Conservation (phyloP, 2,329 filamentous ascomycete species). For the Ophiostoma himal-ulmi region DNA sequence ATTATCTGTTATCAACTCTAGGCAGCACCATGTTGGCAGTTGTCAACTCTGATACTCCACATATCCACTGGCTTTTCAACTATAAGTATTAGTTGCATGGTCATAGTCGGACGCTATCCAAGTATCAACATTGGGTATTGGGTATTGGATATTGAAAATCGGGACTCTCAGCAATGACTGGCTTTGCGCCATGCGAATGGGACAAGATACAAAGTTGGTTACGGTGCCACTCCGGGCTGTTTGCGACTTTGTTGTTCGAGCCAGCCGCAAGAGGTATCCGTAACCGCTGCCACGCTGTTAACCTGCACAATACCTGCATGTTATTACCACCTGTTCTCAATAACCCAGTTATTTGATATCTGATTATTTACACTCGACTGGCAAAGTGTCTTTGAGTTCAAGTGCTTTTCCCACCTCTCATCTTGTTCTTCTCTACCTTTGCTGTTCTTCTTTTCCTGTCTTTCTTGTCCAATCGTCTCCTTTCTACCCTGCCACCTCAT, state of each 20-base stretch:
- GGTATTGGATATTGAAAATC: too few relatives aligned
- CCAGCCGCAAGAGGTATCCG: neutral
- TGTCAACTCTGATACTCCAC: neutral
- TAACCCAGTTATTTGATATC: too few relatives aligned
- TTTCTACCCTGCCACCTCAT: too few relatives aligned
- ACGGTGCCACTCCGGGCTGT: neutral
- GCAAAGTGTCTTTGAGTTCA: too few relatives aligned
- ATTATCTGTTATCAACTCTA: too few relatives aligned
- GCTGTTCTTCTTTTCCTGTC: too few relatives aligned
- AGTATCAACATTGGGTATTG: neutral
- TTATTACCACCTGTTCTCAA: too few relatives aligned
- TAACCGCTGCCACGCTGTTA: neutral
- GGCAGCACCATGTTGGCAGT: neutral
- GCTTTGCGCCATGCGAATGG: neutral
- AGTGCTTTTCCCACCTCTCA: too few relatives aligned
- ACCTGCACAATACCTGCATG: too few relatives aligned
- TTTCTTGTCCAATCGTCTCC: too few relatives aligned
- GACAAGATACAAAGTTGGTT: neutral
- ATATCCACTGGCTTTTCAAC: neutral
- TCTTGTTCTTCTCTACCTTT: too few relatives aligned
- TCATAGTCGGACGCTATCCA: neutral
- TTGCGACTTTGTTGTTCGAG: neutral
- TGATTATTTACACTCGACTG: too few relatives aligned
- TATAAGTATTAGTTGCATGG: slow-evolving; percentile 2
- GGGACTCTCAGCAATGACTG: neutral